Conservation (phyloP, 2,329 filamentous ascomycete species). For the Trichoderma endophyticum region DNA sequence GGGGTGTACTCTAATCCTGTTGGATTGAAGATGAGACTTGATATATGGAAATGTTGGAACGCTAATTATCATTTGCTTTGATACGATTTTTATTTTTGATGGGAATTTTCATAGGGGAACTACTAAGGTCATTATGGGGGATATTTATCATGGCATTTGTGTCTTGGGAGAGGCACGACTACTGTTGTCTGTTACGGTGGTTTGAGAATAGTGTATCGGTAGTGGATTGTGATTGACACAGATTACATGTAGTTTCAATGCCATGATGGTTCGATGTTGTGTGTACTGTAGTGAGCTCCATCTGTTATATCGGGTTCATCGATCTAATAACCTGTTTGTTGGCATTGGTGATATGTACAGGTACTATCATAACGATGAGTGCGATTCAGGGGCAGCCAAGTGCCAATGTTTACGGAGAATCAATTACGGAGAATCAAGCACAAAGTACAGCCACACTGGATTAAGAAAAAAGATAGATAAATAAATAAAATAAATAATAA, state of each 20-base stretch:
- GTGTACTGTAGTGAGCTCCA: neutral
- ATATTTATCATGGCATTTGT: neutral
- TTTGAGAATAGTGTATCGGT: neutral
- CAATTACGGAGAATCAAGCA: neutral
- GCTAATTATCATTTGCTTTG: constrained; percentile 2
- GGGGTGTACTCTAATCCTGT: neutral
- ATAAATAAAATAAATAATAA: neutral
- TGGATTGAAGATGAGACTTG: constrained; percentile 11
- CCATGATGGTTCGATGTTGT: neutral
- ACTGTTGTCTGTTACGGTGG: neutral
- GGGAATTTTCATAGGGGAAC: neutral
- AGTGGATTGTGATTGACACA: neutral
- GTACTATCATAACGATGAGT: neutral
- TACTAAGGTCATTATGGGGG: neutral
- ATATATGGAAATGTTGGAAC: neutral
- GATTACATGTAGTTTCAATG: neutral
- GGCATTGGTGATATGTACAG: neutral
- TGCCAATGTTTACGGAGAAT: neutral
- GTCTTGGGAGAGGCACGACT: neutral
- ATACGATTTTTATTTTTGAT: neutral
- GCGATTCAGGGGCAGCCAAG: neutral
- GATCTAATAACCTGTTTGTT: neutral
- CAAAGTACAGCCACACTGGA: neutral
- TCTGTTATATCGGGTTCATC: neutral
- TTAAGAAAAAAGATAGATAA: neutral